Evolutionary conservation across 768 basidiomycete species (phyloP).

Genomic region (Lentinula boryana): DNA sequence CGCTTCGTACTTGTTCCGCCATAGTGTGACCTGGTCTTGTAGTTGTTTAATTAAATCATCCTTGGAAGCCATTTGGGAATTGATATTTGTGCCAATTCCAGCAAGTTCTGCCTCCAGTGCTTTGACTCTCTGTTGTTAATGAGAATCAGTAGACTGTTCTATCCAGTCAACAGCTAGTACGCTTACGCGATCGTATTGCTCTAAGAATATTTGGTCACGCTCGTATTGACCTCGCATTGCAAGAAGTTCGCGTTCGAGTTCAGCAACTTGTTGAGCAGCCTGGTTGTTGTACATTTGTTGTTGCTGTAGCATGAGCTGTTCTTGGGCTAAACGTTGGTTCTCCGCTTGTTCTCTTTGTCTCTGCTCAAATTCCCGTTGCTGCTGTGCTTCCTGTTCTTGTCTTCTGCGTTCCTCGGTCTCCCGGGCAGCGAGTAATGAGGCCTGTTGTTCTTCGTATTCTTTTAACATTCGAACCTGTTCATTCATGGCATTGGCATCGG

Average conservation of each 20-base stretch:
- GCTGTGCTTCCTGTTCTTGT: conserved; percentile 68
- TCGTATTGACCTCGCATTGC: conserved; percentile 97
- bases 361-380: conserved; percentile 85
- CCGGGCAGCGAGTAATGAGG: conserved; percentile 73
- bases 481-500: conserved; percentile 65
- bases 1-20: conserved; percentile 99
- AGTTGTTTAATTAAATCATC: conserved; percentile 94
- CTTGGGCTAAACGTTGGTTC: conserved; percentile 82
- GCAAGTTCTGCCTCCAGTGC: conserved; percentile 86
- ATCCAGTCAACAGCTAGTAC: background rate
- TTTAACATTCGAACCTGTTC: conserved; percentile 95
- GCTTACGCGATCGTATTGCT: conserved; percentile 93
- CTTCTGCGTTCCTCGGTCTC: conserved; percentile 82
- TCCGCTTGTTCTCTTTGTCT: conserved; percentile 86
- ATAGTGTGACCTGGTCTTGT: conserved; percentile 92
- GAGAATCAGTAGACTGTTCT: conserved; percentile 1
- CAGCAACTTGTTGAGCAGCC: conserved; percentile 66
- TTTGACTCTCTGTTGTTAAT: conserved; percentile 74
- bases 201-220: conserved; percentile 93
- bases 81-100: conserved; percentile 68
- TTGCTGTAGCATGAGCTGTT: conserved; percentile 79
- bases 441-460: conserved; percentile 94
- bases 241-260: conserved; percentile 86
- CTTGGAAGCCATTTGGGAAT: conserved; percentile 83
- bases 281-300: conserved; percentile 78